Percentiles rank a stretch among this genome's conserved stretches.
Evolutionary conservation across 345 rosid genomes (phyloP).

Genomic region (Citrus sinensis): DVS_A1.0 CM039168.1:4847001-4847500

Average conservation of each 20-base stretch:
- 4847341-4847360: constrained; percentile 38
- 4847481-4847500: constrained; percentile 90
- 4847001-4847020: constrained; percentile 85
- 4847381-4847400: constrained; percentile 84
- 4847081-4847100: neutral
- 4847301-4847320: neutral
- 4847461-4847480: constrained; percentile 45
- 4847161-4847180: constrained; percentile 62
- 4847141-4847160: neutral
- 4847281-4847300: neutral
- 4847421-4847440: constrained; percentile 84
- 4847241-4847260: constrained; percentile 69
- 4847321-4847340: neutral
- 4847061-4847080: neutral
- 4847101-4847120: neutral
- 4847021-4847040: constrained; percentile 80
- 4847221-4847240: constrained; percentile 98
- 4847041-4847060: constrained; percentile 74
- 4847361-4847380: constrained; percentile 94
- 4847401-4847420: constrained; percentile 92
- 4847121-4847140: neutral
- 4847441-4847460: constrained; percentile 75
- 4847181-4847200: constrained; percentile 88
- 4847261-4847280: neutral
- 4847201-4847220: constrained; percentile 65